Conservation (phyloP, 257 asterid species). For the Ophiorrhiza pumila region DNA sequence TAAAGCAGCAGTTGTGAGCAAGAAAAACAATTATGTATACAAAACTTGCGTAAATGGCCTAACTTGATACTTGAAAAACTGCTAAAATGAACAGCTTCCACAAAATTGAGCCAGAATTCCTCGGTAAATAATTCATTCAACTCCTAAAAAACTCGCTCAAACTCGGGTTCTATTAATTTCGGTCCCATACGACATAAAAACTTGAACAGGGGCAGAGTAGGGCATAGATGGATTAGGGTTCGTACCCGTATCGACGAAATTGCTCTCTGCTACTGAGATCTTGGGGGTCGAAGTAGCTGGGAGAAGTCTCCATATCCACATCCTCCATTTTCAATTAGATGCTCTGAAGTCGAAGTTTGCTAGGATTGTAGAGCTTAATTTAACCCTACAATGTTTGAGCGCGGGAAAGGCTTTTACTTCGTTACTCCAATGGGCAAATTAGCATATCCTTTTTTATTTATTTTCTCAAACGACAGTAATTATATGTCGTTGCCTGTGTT, state of each 20-base stretch:
- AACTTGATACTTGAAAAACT: neutral
- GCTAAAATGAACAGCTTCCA: no score
- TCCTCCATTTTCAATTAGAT: slow-evolving; percentile 44
- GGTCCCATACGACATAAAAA: no score
- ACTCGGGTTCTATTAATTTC: no score
- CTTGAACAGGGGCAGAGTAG: no score
- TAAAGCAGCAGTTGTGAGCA: neutral
- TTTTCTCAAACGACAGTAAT: no score
- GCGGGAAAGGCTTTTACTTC: slow-evolving; percentile 39
- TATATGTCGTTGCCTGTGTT: no score
- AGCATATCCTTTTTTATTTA: no score
- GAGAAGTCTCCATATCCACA: slow-evolving; percentile 66
- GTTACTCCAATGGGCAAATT: neutral
- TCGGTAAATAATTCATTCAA: no score
- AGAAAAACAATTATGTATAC: no score
- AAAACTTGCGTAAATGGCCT: neutral
- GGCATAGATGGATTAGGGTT: neutral
- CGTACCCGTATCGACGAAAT: slow-evolving; percentile 89
- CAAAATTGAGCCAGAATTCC: no score
- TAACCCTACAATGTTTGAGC: slow-evolving; percentile 36
- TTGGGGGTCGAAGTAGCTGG: slow-evolving; percentile 67
- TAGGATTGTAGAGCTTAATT: slow-evolving; percentile 14
- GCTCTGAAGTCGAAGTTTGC: neutral
- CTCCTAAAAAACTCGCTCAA: no score
- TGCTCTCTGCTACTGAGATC: slow-evolving; percentile 75